Evolutionary conservation across 176 grass and related monocot species (phyloP), one percentile per base, ranked within the genome.

Genomic region (Carex cristatella): DNA sequence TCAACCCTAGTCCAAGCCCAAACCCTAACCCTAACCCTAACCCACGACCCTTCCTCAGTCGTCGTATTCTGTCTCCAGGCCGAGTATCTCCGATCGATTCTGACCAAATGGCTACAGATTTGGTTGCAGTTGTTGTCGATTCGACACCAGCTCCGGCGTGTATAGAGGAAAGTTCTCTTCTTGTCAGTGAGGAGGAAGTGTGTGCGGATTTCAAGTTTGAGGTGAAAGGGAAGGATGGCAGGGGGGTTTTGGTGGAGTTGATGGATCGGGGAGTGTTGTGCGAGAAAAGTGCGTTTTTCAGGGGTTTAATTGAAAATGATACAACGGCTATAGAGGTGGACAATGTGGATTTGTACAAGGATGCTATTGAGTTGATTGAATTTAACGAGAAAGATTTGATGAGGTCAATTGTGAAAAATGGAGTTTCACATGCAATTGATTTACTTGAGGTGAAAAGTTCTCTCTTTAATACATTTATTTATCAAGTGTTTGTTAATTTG

Each of bases 1-100:
- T 30, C 5, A 66, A 54, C 58, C 38, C 78, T 16, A 75, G 11
- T 33, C 75, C 85, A 14, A 87, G 18, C 53, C 69, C 73, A 1
- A 77, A 3, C 80, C 79, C n/a, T 4, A 70, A 72, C 57, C 69
- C 69, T 16, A 82, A 79, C 42, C 69, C 70, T 19, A 88, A 61
- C 15, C 27, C 86, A 12, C 79, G 82, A 51, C 66, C 92, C 81
- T 94, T 97, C 67, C 90, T 88, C 76, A 91, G 89, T 46, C 95
- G 95, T 62, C 89, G 95, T 18, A 97, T 97, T 70, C 91, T 94
- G 65, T 97, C 95, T n/a, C 95, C 95, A 8, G 95, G 92, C 0
- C 84, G 95, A 80, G 95, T 97, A 5, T 97, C 95, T 7, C 95
- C 95, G 14, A 97, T 97, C 40, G 92, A 94, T 62, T 90, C 93